Evolutionary conservation across 306 rosid genomes (phyloP).

Genomic region (Gastrolobium villosum): DNA sequence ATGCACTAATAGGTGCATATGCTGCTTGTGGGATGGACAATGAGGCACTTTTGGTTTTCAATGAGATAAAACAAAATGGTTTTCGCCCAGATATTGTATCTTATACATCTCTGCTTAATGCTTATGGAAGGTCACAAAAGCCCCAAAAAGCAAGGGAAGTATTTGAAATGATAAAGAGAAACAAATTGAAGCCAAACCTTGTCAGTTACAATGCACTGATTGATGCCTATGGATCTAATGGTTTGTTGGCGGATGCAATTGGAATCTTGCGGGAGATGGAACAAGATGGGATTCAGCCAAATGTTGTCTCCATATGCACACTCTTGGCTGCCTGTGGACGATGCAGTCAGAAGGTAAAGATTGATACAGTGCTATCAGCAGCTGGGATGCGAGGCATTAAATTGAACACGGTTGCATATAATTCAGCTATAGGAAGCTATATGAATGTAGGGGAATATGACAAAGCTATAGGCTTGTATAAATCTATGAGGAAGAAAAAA

Average conservation of each 20-base stretch:
- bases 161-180: conserved; percentile 74
- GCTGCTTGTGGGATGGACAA: conserved; percentile 81
- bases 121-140: conserved; percentile 87
- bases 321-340: conserved; percentile 96
- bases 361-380: conserved; percentile 85
- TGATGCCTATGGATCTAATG: conserved; percentile 92
- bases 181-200: conserved; percentile 78
- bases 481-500: conserved; percentile 75
- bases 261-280: conserved; percentile 90
- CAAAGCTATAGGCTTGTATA: conserved; percentile 77
- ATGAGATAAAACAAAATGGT: conserved; percentile 75
- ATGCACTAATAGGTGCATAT: conserved; percentile 86
- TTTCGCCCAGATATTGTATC: conserved; percentile 87
- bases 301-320: conserved; percentile 90
- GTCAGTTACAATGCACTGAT: conserved; percentile 90
- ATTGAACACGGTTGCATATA: conserved; percentile 83
- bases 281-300: conserved; percentile 81
- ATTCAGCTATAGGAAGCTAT: conserved; percentile 96
- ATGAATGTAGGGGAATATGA: conserved; percentile 81
- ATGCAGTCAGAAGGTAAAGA: conserved; percentile 81
- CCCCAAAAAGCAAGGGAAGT: conserved; percentile 78
- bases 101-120: conserved; percentile 87
- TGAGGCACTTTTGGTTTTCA: conserved; percentile 74
- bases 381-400: conserved; percentile 87
- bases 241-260: conserved; percentile 82